Evolutionary conservation across 1,284 basidiomycete species (phyloP).

Genomic region (Bjerkandera adusta): DNA sequence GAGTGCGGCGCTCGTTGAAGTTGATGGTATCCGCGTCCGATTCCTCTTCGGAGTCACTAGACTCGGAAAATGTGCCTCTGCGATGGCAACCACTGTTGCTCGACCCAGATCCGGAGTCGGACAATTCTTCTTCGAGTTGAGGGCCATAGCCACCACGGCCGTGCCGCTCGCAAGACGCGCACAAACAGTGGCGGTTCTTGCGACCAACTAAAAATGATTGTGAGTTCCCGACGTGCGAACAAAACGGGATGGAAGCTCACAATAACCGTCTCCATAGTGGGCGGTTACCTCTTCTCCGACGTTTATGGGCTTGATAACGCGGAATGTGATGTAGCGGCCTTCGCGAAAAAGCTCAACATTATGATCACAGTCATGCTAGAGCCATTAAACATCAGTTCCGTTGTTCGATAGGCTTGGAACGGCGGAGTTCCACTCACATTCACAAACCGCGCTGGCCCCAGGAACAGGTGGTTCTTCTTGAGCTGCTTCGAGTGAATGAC

Average conservation of each 20-base stretch:
- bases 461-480: slow-evolving; percentile 89
- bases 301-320: slow-evolving; percentile 76
- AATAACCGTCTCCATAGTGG: slow-evolving; percentile 83
- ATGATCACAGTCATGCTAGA: slow-evolving; percentile 87
- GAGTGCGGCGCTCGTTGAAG: slow-evolving; percentile 71
- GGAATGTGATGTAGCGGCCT: slow-evolving; percentile 87
- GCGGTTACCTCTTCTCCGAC: slow-evolving; percentile 86
- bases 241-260: slow-evolving; percentile 42
- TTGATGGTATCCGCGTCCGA: slow-evolving; percentile 37
- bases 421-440: slow-evolving; percentile 59
- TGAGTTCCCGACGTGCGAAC: background rate
- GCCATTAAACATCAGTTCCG: slow-evolving; percentile 18
- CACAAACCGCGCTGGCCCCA: slow-evolving; percentile 92
- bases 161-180: slow-evolving; percentile 83
- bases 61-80: too few species aligned
- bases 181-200: slow-evolving; percentile 85
- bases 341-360: slow-evolving; percentile 87
- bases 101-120: slow-evolving; percentile 35
- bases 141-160: slow-evolving; percentile 74
- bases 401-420: slow-evolving; percentile 8
- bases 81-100: slow-evolving; percentile 27
- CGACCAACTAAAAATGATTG: slow-evolving; percentile 62
- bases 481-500: slow-evolving; percentile 88
- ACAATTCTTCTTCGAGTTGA: slow-evolving; percentile 48
- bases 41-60: slow-evolving; percentile 34